Percentiles rank a stretch among this genome's conserved stretches.
Conservation (phyloP, 495 filamentous ascomycete species). For the Lepidopterella palustris region DNA sequence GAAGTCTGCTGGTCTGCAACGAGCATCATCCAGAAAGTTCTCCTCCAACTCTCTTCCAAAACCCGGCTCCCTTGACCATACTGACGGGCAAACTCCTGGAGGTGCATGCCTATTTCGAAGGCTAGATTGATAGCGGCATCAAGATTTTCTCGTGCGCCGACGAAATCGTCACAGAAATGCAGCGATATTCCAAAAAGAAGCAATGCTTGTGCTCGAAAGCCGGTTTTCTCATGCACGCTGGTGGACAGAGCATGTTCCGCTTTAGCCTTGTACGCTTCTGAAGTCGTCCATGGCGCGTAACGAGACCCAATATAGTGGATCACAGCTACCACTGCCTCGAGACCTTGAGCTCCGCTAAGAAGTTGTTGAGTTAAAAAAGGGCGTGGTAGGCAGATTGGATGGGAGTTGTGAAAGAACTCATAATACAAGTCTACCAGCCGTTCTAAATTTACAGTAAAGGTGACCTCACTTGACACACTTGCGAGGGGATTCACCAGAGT, state of each 20-base stretch:
- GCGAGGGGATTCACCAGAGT: not conserved
- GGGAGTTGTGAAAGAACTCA: conserved; percentile 14
- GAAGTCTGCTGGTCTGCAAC: conserved; percentile 19
- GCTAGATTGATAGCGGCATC: conserved; percentile 11
- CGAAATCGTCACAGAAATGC: conserved; percentile 8
- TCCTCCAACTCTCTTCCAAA: conserved; percentile 17
- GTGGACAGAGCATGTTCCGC: conserved; percentile 6
- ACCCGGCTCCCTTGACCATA: conserved; percentile 18
- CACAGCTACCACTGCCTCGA: conserved; percentile 15
- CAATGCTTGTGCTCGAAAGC: conserved; percentile 17
- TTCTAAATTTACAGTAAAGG: conserved; percentile 7
- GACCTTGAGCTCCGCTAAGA: conserved; percentile 1
- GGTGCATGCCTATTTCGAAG: conserved; percentile 17
- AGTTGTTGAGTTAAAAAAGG: conserved; percentile 10
- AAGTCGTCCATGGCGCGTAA: conserved; percentile 20
- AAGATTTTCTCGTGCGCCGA: not conserved
- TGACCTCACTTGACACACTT: not conserved
- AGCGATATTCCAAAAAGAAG: conserved; percentile 14
- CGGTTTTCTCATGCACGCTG: not conserved
- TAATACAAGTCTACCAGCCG: conserved; percentile 22
- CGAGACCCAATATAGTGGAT: conserved; percentile 23
- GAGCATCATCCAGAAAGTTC: conserved; percentile 16
- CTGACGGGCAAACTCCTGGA: conserved; percentile 10
- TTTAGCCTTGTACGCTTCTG: conserved; percentile 9
- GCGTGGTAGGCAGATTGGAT: conserved; percentile 11